Evolutionary conservation across 2,329 filamentous ascomycete species (phyloP).

Genomic region (Aureobasidium sp.): DNA sequence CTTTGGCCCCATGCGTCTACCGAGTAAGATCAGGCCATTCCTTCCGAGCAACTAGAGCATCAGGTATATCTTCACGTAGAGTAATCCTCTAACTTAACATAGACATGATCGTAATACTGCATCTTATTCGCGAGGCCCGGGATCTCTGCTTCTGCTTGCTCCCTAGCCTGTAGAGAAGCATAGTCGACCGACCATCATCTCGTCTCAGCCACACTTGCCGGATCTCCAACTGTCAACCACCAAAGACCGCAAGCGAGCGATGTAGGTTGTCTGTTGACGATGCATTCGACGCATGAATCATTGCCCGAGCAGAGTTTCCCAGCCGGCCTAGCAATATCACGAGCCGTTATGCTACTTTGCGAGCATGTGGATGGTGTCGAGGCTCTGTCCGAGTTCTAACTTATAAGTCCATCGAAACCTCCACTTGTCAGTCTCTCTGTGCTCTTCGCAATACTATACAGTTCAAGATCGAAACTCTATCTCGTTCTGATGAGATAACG

Average conservation of each 20-base stretch:
- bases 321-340: neutral
- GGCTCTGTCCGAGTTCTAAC: neutral
- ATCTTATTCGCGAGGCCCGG: neutral
- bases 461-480: neutral
- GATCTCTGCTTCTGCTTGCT: neutral
- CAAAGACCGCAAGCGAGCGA: neutral
- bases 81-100: neutral
- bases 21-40: neutral
- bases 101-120: neutral
- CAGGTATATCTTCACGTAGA: neutral
- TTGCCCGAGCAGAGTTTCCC: neutral
- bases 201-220: neutral
- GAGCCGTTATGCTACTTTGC: neutral
- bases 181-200: neutral
- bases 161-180: neutral
- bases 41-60: neutral
- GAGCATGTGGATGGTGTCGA: neutral
- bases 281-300: neutral
- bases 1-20: neutral
- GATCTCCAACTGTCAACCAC: neutral
- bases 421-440: neutral
- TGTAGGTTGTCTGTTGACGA: neutral
- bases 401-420: neutral
- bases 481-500: neutral
- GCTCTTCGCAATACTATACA: neutral